Evolutionary conservation across 2,329 filamentous ascomycete genomes (phyloP), one percentile per base, ranked within the genome.

Genomic region (Calonectria hongkongensis): DNA sequence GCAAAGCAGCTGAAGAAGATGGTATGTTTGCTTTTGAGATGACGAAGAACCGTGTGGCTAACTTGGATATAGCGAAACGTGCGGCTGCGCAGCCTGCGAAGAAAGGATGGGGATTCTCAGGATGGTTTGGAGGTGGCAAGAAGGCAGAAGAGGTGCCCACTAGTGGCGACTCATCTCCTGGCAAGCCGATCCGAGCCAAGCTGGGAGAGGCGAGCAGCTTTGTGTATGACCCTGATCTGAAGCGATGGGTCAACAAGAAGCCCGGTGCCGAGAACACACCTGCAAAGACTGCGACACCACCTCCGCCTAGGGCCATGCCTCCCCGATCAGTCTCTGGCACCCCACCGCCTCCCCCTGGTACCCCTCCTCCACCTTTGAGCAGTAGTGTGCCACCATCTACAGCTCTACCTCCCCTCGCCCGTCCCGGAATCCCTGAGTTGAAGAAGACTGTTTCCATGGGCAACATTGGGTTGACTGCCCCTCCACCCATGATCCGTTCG

Each of bases 181-280:
- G 88, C 81, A 93, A 93, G 81, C 87, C 96, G n/a, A 94, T 98
- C 83, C 92, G 91, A 78, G 97, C 97, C 74, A 99, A 99, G 81
- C 90, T 99, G 10, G 97, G 96, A 73, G 97, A 99, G 84, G 92
- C 97, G 81, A 98, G 92, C 83, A 95, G 92, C 56, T 98, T 99
- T 84, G 93, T 96, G 77, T 99, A 97, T 80, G 97, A 99, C 81
- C 94, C 95, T 2, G 94, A 98, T n/a, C 90, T 98, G 66, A 97
- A 98, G 87, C 95, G 97, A 82, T 99, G 97, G 97, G 89, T 99
- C 82, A 98, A 99, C 87, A 98, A 98, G 88, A 98, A 98, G 82
- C 91, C 92, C 13, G 93, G 93, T 15, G 89, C 91, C 9, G 92
- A 94, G 68, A 90, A 90, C 51, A 86, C 86, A 10, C 86, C 89